A percentile compares a stretch with the other conserved stretches of the same genome.
These are phyloP conservation scores for Verticillium nubilum DNA, from an alignment of 2,329 filamentous ascomycete species.

Conservation along the genomic window DNA sequence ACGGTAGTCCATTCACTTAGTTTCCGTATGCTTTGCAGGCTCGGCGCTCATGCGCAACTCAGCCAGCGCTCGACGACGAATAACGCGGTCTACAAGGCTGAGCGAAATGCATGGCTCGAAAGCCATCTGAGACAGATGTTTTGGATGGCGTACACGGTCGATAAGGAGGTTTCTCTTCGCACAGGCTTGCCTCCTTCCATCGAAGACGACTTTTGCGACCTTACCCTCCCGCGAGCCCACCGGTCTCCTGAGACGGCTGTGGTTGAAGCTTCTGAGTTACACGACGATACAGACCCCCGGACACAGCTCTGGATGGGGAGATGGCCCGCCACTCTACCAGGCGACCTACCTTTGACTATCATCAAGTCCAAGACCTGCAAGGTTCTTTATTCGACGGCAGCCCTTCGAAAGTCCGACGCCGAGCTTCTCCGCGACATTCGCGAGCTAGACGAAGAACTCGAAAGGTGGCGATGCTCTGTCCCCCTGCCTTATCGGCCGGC, in stretches of 20 bases:
- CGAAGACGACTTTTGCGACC: constrained; percentile 45
- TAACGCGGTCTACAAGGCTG: constrained; percentile 3
- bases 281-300: no score
- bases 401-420: constrained; percentile 44
- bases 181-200: constrained; percentile 47
- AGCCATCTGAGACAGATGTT: constrained; percentile 37
- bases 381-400: constrained; percentile 42
- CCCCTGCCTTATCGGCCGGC: constrained; percentile 38
- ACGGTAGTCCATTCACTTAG: constrained; percentile 37
- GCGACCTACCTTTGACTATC: constrained; percentile 41
- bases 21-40: constrained; percentile 40
- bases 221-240: constrained; percentile 36
- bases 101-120: constrained; percentile 15
- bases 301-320: constrained; percentile 21
- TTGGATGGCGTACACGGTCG: constrained; percentile 49
- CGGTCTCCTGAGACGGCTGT: no score
- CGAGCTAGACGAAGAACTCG: constrained; percentile 51
- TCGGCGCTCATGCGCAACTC: constrained; percentile 36
- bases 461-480: constrained; percentile 46
- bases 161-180: constrained; percentile 51
- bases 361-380: constrained; percentile 46
- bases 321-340: constrained; percentile 24
- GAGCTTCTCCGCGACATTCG: constrained; percentile 49
- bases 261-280: no score
- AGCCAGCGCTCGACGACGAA: constrained; percentile 8